Evolutionary conservation across 1,284 basidiomycete species (phyloP), one percentile per base, ranked within the genome.

Genomic region (Leucoagaricus sp.): DNA sequence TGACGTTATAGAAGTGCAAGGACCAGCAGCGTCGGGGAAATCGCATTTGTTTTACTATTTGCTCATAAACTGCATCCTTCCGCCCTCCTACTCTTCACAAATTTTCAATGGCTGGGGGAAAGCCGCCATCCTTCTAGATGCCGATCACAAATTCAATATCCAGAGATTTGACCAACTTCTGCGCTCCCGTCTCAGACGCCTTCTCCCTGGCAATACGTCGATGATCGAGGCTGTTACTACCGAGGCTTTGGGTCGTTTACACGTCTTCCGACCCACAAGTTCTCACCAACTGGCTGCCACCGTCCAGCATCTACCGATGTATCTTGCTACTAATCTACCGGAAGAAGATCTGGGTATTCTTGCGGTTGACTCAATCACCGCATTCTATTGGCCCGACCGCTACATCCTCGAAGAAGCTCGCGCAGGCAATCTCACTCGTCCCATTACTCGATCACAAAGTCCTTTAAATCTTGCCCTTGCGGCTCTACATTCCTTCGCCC

Each of bases 381-480:
- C 88, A 0, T 91, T 89, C 67, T 84, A 89, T 70, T 93, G 91
- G 90, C 63, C 77, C 8, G 90, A 94, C 67, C 83, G 87, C 36
- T 86, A 84, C 66, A 73, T 76, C 38, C 68, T 73, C 31, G 90
- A 92, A 66, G 83, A 85, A 60, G 62, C 76, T 51, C 79, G 74
- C 44, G 62, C 64, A 19, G 60, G 52, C 53, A 55, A 67, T 60
- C 41, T 53, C 34, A 59, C 60, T 50, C 53, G 45, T 40, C 51
- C 53, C 42, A 55, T 36, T 51, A 54, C 59, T 58, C 49, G 62
- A 49, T 40, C 61, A 53, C 49, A 64, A 61, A 47, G 70, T 60
- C 72, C 77, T 36, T 67, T 84, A 19, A 69, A 75, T 21, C 73
- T 79, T 58, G 77, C 86, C 49, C 64, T 83, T 36, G 62, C 65